Conservation (phyloP, 257 asterid genomes). For the Solanum gracilifrons region DNA sequence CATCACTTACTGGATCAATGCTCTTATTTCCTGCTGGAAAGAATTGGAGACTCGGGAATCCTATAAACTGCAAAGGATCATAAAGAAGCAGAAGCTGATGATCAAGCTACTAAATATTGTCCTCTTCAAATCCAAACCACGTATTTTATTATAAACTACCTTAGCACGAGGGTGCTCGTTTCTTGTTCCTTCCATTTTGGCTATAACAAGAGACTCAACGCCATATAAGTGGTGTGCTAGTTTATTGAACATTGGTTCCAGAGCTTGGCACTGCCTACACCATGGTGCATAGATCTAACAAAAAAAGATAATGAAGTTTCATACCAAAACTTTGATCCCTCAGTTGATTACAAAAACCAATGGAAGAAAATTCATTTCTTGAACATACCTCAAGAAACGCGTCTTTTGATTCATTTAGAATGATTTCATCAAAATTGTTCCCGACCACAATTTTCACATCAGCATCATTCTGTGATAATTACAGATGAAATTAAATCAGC, state of each 20-base stretch:
- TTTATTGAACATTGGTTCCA: constrained; percentile 79
- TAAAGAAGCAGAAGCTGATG: background rate
- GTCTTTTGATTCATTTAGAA: constrained; percentile 77
- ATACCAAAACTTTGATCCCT: background rate
- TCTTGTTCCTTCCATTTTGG: constrained; percentile 95
- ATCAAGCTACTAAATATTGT: background rate
- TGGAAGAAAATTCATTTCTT: background rate
- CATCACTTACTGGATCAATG: constrained; percentile 65
- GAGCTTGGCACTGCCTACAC: constrained; percentile 92
- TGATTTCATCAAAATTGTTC: constrained; percentile 13
- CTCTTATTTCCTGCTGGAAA: constrained; percentile 87
- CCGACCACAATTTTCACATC: constrained; percentile 64
- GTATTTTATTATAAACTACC: constrained; percentile 18
- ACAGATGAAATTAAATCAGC: background rate
- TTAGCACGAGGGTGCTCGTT: constrained; percentile 86
- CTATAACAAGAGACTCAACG: constrained; percentile 47
- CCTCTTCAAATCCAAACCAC: background rate
- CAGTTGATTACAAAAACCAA: background rate
- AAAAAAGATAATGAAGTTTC: background rate
- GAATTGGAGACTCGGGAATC: constrained; percentile 83
- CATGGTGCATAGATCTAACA: constrained; percentile 86
- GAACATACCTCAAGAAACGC: constrained; percentile 82
- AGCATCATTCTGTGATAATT: constrained; percentile 29
- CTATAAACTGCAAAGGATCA: constrained; percentile 53
- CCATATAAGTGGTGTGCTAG: constrained; percentile 71